Percentiles rank a stretch among this genome's conserved stretches.
Conservation (phyloP, 2,329 filamentous ascomycete genomes). For the Penicillium sp. region DNA sequence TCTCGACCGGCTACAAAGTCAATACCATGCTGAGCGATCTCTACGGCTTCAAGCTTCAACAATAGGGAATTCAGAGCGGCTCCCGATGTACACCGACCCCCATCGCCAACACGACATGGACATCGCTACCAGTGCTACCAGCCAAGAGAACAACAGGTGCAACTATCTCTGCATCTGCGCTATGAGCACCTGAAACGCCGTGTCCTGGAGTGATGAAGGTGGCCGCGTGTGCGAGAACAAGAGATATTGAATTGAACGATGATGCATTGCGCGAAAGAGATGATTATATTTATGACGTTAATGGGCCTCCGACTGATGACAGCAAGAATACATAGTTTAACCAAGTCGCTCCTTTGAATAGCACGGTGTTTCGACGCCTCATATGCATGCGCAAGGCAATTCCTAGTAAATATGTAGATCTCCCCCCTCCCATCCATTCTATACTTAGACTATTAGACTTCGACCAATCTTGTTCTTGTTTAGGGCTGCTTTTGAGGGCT, state of each 20-base stretch:
- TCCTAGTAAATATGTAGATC: too few relatives aligned
- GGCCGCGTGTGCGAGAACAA: neutral
- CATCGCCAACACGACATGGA: too few relatives aligned
- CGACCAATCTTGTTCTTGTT: neutral
- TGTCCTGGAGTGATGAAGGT: neutral
- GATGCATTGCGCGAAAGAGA: slow-evolving; percentile 15
- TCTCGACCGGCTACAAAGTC: neutral
- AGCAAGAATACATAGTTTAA: slow-evolving; percentile 18
- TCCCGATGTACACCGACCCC: neutral
- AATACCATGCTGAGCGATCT: neutral
- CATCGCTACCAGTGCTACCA: too few relatives aligned
- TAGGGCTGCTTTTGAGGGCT: slow-evolving; percentile 33
- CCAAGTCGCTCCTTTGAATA: slow-evolving; percentile 24
- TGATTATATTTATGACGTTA: slow-evolving; percentile 26
- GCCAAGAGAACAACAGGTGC: too few relatives aligned
- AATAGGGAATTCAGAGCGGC: neutral
- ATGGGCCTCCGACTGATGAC: slow-evolving; percentile 25
- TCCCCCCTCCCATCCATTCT: too few relatives aligned
- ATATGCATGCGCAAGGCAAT: neutral
- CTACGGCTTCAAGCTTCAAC: neutral
- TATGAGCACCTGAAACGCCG: neutral
- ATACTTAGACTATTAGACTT: too few relatives aligned
- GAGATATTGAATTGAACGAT: neutral
- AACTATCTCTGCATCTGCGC: too few relatives aligned
- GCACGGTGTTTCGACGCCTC: neutral